Base-by-base conservation (phyloP, 1,139 yeast genomes). In the Geotrichum phurueaensis region DNA sequence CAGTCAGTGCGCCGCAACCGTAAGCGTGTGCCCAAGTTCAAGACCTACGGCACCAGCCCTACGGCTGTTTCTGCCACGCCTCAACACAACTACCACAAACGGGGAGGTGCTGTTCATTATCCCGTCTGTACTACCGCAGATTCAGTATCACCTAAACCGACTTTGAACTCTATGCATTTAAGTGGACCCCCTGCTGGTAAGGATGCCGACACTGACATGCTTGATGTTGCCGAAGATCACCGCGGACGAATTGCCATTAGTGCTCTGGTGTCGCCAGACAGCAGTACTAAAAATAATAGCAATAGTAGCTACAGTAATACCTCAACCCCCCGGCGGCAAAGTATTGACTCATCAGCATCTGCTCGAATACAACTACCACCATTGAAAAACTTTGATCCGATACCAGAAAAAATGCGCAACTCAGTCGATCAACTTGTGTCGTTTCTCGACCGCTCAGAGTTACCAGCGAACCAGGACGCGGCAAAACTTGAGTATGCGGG, bases 1-100 rank as follows among this genome's bases (percentile, higher is more conserved):
- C 99, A 94, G 71, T 82, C 87, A 27, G 90, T 84, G 4, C 75
- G 91, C 60, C 75, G 91, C 63, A 86, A 86, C 69, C 78, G 88
- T 63, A 85, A 84, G 68, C 75, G 91, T 62, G 78, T 83, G 15
- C 74, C 75, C 9, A 57, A 43, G 47, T 27, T 50, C 22, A 54
- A 36, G 10, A 20, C 57, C 10, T 31, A n/a, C 23, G 20, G 9
- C 53, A 51, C 10, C 27, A 20, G 39, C 56, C 25, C 50, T 22
- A 31, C 36, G 7, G 15, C 20, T 1, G 36, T 4, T 23, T 18
- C 20, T 15, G 20, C 12, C 27, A 33, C 20, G 23, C 47, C 43
- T n/a, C 22, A 31, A 25, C 2, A 33, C 47, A 39, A 39, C 18
- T n/a, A 39, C n/a, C 47, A 39, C 3, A 39, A 39, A 15, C 47